A percentile compares a stretch with the other conserved stretches of the same genome.
Evolutionary conservation across 352 stramenopile genomes (phyloP).

Genomic region (Pythium utonaiense): DNA sequence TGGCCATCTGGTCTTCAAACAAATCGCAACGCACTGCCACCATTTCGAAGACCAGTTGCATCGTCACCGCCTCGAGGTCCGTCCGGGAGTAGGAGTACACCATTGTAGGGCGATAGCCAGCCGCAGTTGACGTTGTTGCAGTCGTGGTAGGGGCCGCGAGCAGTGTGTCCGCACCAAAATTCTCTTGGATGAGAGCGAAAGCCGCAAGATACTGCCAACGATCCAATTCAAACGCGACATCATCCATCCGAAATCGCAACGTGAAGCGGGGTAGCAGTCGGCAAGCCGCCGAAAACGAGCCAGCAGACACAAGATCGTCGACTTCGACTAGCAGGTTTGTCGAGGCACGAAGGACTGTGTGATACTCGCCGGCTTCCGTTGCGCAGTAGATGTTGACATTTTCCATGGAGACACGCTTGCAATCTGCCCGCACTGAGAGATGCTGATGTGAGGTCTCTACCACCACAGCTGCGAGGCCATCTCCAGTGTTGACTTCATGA

Average conservation of each 20-base stretch:
- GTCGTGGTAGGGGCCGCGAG: neutral
- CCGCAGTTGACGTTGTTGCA: neutral
- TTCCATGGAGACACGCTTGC: slow-evolving; percentile 41
- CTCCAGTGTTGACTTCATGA: neutral
- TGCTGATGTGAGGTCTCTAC: neutral
- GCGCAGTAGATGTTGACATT: slow-evolving; percentile 53
- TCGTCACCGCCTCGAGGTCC: slow-evolving; percentile 65
- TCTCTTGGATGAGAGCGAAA: slow-evolving; percentile 59
- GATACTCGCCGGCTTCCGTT: slow-evolving; percentile 8
- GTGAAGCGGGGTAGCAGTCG: slow-evolving; percentile 55
- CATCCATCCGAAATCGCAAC: slow-evolving; percentile 33
- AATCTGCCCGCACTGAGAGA: slow-evolving; percentile 27
- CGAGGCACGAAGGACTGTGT: slow-evolving; percentile 30
- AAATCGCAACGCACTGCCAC: slow-evolving; percentile 45
- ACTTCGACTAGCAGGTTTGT: slow-evolving; percentile 60
- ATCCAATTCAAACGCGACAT: slow-evolving; percentile 25
- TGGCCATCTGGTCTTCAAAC: slow-evolving; percentile 22
- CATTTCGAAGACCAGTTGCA: slow-evolving; percentile 63
- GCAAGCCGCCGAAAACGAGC: slow-evolving; percentile 32
- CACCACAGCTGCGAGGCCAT: neutral
- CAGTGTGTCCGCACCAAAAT: slow-evolving; percentile 69
- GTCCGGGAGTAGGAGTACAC: slow-evolving; percentile 67
- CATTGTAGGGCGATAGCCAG: slow-evolving; percentile 42
- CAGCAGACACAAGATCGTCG: slow-evolving; percentile 59
- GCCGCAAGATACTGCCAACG: slow-evolving; percentile 53